These are phyloP conservation scores for Solanum ossicruentum DNA, from an alignment of 257 asterid genomes.

Conservation along the genomic window DNA sequence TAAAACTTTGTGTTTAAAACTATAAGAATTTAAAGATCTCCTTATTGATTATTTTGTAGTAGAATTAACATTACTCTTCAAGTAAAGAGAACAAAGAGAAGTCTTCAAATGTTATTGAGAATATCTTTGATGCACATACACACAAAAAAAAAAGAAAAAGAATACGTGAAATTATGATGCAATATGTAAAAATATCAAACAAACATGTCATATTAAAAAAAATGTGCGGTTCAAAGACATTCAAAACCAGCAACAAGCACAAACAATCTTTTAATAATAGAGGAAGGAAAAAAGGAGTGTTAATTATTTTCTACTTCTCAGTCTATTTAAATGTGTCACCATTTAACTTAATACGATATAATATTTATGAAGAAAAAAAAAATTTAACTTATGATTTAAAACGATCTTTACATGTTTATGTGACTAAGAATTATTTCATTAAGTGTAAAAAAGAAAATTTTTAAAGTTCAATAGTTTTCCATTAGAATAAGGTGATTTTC, in stretches of 20 bases:
- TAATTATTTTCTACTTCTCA: neutral
- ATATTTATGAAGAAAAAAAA: too few species aligned
- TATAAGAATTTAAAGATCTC: neutral
- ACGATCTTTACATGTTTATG: too few species aligned
- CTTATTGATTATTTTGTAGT: neutral
- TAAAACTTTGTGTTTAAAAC: neutral
- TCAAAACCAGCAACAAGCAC: neutral
- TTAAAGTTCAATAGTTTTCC: too few species aligned
- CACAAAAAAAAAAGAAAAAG: neutral
- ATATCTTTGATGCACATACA: neutral
- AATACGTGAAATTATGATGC: neutral
- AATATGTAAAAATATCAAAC: neutral
- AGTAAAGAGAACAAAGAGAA: neutral
- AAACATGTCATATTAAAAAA: neutral
- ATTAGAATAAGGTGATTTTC: too few species aligned
- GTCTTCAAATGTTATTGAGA: neutral
- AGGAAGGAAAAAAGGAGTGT: neutral
- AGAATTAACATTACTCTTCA: neutral
- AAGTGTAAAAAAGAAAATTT: too few species aligned
- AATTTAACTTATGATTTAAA: too few species aligned
- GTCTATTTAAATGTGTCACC: too few species aligned
- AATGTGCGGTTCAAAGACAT: neutral
- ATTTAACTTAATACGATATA: too few species aligned
- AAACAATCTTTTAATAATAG: neutral
- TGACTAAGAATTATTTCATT: too few species aligned